Base-by-base conservation (phyloP, 164 flowering plant genomes). In the Liquidambar formosana region DNA sequence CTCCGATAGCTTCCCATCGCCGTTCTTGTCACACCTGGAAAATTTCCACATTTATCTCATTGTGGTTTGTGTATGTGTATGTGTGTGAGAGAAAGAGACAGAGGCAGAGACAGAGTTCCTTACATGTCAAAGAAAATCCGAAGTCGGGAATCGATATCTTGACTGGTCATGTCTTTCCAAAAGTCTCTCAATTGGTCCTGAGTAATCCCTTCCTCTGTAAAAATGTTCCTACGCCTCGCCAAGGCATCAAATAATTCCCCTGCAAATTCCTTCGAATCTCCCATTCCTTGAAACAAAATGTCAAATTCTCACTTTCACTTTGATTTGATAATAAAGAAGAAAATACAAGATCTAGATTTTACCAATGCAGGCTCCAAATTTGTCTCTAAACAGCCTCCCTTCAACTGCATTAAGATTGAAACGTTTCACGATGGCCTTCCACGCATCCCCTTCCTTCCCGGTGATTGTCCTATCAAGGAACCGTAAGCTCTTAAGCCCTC, bases 71-170 rank as follows among this genome's bases (percentile, higher is more conserved):
- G n/a, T n/a, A n/a, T n/a, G n/a, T n/a, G n/a, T 1, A 43, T n/a
- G 9, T n/a, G n/a, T n/a, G 5, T 15, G 56, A 62, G 43, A 65
- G 26, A 57, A 26, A 28, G 10, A 8, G 45, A 63, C 6, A 46
- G 38, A 60, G 26, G 16, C 28, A 10, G 51, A 58, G 19, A 23
- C 2, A 25, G 61, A 63, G 41, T 48, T 59, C 51, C 82, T 82
- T 84, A 93, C 99, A 95, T 93, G 85, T 93, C 99, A 71, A 95
- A 95, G 89, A 95, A 95, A n/a, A 95, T 89, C 57, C 86, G 94
- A 65, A 95, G 89, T 60, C 97, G 78, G 2, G 91, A 76, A 68
- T 95, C 97, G 10, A 90, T 75, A 69, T 89, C 89, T 16, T 77
- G 78, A 70, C 73, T 84, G 4, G 89, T 77, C 86, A 95, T 84